Evolutionary conservation across 176 grass and related monocot genomes (phyloP), one percentile per base, ranked within the genome.

Genomic region (Aegilops umbellulata): DNA sequence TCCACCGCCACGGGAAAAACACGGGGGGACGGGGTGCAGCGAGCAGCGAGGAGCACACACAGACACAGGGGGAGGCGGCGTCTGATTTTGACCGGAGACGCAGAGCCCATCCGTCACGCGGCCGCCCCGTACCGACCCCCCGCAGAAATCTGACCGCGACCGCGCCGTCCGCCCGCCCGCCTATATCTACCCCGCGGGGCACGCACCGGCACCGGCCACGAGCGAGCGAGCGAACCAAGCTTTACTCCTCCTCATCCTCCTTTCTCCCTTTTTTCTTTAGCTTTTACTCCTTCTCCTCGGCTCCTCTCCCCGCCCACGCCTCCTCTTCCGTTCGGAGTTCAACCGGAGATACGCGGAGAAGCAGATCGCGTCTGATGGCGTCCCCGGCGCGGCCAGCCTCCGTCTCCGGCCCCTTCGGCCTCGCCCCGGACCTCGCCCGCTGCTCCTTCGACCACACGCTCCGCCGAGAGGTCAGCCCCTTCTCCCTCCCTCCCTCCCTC

Each of bases 371-470:
- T 44, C 42, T 17, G 4, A 88, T 88, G 88, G 85, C 81, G 70
- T 81, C 92, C 34, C 89, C 87, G 76, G 86, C 92, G 60, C 87
- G 75, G 13, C 92, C 84, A 23, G 64, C 89, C 2, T 69, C 89
- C 83, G 58, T 77, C 82, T 88, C 90, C 53, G 86, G 51, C 82
- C 39, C 90, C 82, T 91, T 91, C 82, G 90, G 90, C 70, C 78
- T 89, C 10, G 11, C 90, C 69, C 46, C 84, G 46, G 89, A 87
- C 76, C 87, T 77, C 62, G 75, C 86, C 4, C 90, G 89, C 1
- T 91, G 86, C 90, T 88, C 90, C 82, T 85, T 88, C 78, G 86
- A 88, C 86, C 86, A 88, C 30, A 36, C 86, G 86, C 82, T 87
- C 63, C 64, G 86, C 27, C 82, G 83, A 27, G 86, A 91, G 86